Evolutionary conservation across 495 filamentous ascomycete species (phyloP), one percentile per base, ranked within the genome.

Genomic region (Cryomyces minteri): DNA sequence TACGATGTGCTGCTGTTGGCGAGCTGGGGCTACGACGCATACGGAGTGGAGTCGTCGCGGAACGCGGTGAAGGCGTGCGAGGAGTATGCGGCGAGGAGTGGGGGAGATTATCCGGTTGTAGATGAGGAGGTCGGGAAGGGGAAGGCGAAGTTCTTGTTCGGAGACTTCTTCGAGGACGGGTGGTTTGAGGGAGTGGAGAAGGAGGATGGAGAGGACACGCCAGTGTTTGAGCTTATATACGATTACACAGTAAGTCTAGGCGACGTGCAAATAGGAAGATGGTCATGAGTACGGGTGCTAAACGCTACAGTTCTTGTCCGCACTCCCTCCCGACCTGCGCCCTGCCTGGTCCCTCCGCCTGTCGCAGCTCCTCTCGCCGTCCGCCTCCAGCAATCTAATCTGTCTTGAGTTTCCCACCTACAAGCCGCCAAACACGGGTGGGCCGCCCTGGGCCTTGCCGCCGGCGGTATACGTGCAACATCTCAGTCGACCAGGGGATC

Each of bases 401-500:
- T 92, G 86, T 54, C 62, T 90, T 41, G 84, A 93, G 62, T 93
- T 82, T 60, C 84, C 85, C 0, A 72, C 79, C 11, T 69, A 70
- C 50, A 88, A 88, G 60, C 60, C 71, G 32, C 66, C 76, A 4
- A 66, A 60, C 31, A 64, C 66, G 14, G 65, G 68, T 4, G 84
- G 84, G 0, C 85, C 86, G 11, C 84, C 86, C 30, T 88, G 69
- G 63, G 68, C 73, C 32, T 55, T 80, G 4, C 66, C 73, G 4
- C 67, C 74, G 2, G 62, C 69, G 44, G 68, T 80, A 5, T 88
- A 92, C 53, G 54, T 73, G 48, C 75, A 70, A 44, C 75, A 83
- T 53, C 66, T 88, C 40, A 66, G 64, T 42, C 67, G 71, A 39
- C 82, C 81, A 7, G 81, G 82, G 4, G 68, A 72, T 47, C 65